Base-by-base conservation (phyloP, 1,284 basidiomycete species). In the Leccinum holopus region DNA sequence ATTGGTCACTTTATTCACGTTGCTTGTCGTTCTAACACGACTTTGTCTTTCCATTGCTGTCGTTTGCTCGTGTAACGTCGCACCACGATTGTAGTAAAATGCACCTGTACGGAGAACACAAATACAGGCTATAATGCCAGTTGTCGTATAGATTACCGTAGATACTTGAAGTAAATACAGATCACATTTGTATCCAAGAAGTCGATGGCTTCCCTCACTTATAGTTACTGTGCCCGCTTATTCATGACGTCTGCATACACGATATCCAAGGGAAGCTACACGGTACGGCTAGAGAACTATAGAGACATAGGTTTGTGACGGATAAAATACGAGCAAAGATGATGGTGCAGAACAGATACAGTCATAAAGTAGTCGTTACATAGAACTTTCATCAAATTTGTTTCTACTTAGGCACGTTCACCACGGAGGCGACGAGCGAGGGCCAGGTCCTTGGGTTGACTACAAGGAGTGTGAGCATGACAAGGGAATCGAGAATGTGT, bases 361-460 rank as follows among this genome's bases (percentile, higher is more conserved):
- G 14, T 11, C 35, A 63, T 56, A 14, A n/a, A 37, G 33, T 7
- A 21, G 14, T 14, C 6, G 8, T 33, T 10, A 14, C 7, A 16
- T n/a, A 3, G 41, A 37, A 54, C 41, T 9, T 4, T 35, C 18
- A 21, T 47, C 14, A 32, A 10, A 8, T 32, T 21, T 16, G 6
- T 39, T 39, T 16, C 16, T n/a, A 30, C 58, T 54, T 60, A 73
- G 18, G 61, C 21, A 35, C 71, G 68, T 64, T 75, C 72, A 18
- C 71, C 71, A 16, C 72, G 69, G 39, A 75, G 63, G 54, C 70
- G 70, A 21, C 84, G 80, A 59, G 85, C 84, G 63, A 87, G 80
- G 65, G 84, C 80, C 62, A 86, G 78, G 73, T 86, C 85, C 79
- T 84, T 78, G 7, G 76, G 74, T 63, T 80, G 73, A 51, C 72